Base-by-base conservation (phyloP, 441 rosid species). In the Bocquillonia castaneifolia region DNA sequence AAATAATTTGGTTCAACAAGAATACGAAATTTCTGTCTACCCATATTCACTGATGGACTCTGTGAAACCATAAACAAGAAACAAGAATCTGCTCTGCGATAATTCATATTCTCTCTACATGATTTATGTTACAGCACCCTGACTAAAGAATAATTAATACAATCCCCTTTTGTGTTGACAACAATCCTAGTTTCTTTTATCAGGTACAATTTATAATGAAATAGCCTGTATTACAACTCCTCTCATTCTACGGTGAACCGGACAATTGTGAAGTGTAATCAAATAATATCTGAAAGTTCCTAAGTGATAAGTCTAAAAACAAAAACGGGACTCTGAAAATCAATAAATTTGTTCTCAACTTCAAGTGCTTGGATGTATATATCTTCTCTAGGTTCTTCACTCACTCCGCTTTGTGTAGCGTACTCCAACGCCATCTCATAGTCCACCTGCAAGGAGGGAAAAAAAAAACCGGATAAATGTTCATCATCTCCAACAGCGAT, bases 361-460 rank as follows among this genome's bases (percentile, higher is more conserved):
- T 87, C 81, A 5, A 91, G 76, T 6, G 87, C 59, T 76, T 83
- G 85, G 44, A 90, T 77, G 66, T 81, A 86, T 52, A 88, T 74
- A 54, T 79, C 75, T 79, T 94, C 99, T 78, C 79, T 83, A 1
- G 99, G 96, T 70, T 92, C 99, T 80, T 88, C 97, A 23, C 87
- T 86, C n/a, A 88, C 96, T 67, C 97, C 97, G 51, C 91, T 91
- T 59, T 94, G 99, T 1, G 96, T 91, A 10, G 99, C 99, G 59
- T 91, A 93, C 81, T 91, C 99, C 77, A 93, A 68, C 44, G 96
- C 97, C 99, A 94, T 90, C 80, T 94, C 93, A 71, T 94, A 85
- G 79, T 94, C 97, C 74, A 94, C 99, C 99, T 93, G 95, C 84
- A 83, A 72, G 69, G 56, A 12, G n/a, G n/a, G n/a, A n/a, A n/a